A percentile compares a stretch with the other conserved stretches of the same genome.
Evolutionary conservation across 2,329 filamentous ascomycete species (phyloP).

Genomic region (Venturia effusa): DNA sequence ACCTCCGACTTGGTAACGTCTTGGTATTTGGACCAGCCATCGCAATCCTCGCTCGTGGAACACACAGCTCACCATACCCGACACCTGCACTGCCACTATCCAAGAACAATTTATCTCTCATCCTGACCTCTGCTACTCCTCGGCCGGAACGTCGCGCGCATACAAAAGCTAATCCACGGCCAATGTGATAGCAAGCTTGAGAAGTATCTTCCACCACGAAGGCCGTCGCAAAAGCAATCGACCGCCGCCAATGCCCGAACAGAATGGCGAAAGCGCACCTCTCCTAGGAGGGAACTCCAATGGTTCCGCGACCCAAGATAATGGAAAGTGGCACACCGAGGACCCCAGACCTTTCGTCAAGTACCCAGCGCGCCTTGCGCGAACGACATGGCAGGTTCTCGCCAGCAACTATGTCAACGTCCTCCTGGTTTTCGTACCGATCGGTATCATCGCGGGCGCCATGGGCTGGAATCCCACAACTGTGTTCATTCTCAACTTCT

Average conservation of each 20-base stretch:
- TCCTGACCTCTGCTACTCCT: neutral
- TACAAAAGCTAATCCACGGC: neutral
- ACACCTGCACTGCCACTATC: neutral
- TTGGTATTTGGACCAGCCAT: neutral
- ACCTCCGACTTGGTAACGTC: neutral
- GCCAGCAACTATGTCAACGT: constrained; percentile 53
- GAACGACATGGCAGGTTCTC: constrained; percentile 32
- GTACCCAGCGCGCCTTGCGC: constrained; percentile 21
- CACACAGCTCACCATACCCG: neutral
- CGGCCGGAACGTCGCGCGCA: neutral
- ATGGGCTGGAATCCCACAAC: constrained; percentile 53
- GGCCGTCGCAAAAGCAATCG: neutral
- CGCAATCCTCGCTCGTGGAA: neutral
- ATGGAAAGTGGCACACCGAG: constrained; percentile 14
- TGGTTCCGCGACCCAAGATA: neutral
- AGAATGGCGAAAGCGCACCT: constrained; percentile 1
- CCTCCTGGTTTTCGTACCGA: constrained; percentile 60
- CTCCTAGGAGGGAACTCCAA: constrained; percentile 1
- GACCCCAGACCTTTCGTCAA: constrained; percentile 22
- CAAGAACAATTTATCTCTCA: neutral
- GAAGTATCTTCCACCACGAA: constrained; percentile 1
- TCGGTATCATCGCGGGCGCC: constrained; percentile 58
- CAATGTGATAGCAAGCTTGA: constrained; percentile 7
- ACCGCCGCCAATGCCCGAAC: constrained; percentile 1
- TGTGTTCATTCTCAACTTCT: constrained; percentile 68